A percentile compares a stretch with the other conserved stretches of the same genome.
Evolutionary conservation across 176 grass and related monocot genomes (phyloP).

Genomic region (Oryza punctata): DNA sequence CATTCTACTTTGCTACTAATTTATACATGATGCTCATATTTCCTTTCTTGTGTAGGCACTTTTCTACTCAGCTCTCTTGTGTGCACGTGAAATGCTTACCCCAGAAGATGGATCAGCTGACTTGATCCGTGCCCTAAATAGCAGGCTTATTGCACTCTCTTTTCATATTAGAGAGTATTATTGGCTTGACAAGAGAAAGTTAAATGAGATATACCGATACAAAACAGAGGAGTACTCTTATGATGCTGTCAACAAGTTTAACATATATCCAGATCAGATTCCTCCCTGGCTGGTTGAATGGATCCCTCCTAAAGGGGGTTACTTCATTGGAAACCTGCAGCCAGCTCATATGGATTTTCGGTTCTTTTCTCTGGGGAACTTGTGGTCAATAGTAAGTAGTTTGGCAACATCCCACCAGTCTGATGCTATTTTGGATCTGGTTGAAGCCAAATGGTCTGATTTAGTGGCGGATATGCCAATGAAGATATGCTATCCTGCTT

Average conservation of each 20-base stretch:
- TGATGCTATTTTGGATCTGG: conserved; percentile 80
- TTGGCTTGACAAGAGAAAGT: conserved; percentile 83
- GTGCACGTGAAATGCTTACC: conserved; percentile 80
- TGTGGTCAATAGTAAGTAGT: conserved; percentile 86
- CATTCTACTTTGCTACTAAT: background rate
- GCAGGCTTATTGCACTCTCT: conserved; percentile 80
- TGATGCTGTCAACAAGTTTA: conserved; percentile 89
- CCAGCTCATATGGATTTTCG: conserved; percentile 93
- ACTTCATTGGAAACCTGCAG: conserved; percentile 90
- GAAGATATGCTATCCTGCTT: conserved; percentile 88
- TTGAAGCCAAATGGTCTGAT: conserved; percentile 85
- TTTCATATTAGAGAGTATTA: conserved; percentile 94
- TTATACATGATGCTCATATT: conserved; percentile 15
- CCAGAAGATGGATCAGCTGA: conserved; percentile 78
- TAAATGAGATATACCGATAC: conserved; percentile 90
- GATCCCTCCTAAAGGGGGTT: conserved; percentile 84
- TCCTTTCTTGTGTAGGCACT: conserved; percentile 59
- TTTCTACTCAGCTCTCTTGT: conserved; percentile 81
- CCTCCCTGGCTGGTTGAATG: conserved; percentile 88
- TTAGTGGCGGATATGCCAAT: conserved; percentile 83
- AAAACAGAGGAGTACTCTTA: conserved; percentile 91
- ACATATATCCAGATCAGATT: conserved; percentile 92
- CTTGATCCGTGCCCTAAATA: conserved; percentile 84
- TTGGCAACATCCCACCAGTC: conserved; percentile 70
- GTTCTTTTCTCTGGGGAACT: conserved; percentile 84